These are phyloP conservation scores for Turnera subulata DNA, from an alignment of 345 rosid genomes.

Conservation along the genomic window DNA sequence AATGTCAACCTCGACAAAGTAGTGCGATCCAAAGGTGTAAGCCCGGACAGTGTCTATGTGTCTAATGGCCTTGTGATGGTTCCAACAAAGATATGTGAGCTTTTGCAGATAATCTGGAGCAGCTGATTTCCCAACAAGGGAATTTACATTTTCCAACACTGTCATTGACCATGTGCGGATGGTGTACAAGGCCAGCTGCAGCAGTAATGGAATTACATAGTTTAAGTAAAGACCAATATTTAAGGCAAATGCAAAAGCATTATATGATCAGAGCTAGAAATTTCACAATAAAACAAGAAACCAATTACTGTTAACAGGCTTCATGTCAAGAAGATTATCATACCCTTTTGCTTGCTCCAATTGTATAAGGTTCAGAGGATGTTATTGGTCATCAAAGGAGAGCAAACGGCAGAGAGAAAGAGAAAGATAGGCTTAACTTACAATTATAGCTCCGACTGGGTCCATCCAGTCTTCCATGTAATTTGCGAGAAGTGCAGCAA, in stretches of 20 bases:
- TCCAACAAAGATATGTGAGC: slow-evolving; percentile 93
- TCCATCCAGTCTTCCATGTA: slow-evolving; percentile 82
- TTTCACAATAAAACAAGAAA: too few species aligned
- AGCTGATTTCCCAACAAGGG: slow-evolving; percentile 84
- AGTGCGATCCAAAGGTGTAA: slow-evolving; percentile 94
- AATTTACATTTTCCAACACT: slow-evolving; percentile 85
- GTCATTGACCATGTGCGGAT: slow-evolving; percentile 98
- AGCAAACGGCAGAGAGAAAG: background rate
- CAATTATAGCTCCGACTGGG: slow-evolving; percentile 96
- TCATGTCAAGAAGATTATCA: too few species aligned
- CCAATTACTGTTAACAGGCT: too few species aligned
- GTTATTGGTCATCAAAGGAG: too few species aligned
- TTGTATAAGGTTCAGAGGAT: too few species aligned
- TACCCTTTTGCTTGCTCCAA: too few species aligned
- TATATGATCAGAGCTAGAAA: too few species aligned
- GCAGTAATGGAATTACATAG: slow-evolving; percentile 5
- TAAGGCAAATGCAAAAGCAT: too few species aligned
- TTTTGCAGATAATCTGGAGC: slow-evolving; percentile 85
- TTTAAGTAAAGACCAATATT: background rate
- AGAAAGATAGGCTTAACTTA: slow-evolving; percentile 33
- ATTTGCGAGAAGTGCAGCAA: slow-evolving; percentile 88
- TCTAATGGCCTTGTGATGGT: slow-evolving; percentile 77
- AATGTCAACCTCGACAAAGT: slow-evolving; percentile 74
- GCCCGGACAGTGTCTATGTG: slow-evolving; percentile 96
- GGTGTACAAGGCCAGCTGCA: slow-evolving; percentile 91